These are phyloP conservation scores for Tothia fuscella DNA, from an alignment of 2,329 filamentous ascomycete genomes.

Conservation along the genomic window DNA sequence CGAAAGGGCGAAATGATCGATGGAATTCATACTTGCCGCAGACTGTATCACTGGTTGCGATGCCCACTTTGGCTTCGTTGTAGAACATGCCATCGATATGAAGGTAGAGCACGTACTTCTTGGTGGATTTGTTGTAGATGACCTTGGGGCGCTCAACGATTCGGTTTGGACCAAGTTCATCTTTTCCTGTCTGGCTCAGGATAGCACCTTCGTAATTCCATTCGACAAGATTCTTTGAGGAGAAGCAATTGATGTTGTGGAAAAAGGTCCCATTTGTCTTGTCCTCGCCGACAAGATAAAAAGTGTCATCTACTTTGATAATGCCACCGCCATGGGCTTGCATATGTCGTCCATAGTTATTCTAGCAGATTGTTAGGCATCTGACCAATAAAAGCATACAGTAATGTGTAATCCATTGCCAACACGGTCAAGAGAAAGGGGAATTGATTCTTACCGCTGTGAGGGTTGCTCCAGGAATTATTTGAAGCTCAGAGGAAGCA, in stretches of 20 bases:
- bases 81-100: constrained; percentile 54
- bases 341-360: constrained; percentile 41
- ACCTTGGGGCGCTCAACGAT: constrained; percentile 58
- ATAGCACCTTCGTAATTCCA: constrained; percentile 52
- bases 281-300: constrained; percentile 60
- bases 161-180: constrained; percentile 48
- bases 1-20: constrained; percentile 35
- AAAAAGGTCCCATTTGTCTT: constrained; percentile 52
- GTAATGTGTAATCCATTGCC: no score
- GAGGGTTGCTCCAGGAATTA: constrained; percentile 28
- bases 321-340: constrained; percentile 56
- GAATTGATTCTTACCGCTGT: constrained; percentile 19
- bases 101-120: constrained; percentile 55
- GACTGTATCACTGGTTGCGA: constrained; percentile 46
- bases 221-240: constrained; percentile 47
- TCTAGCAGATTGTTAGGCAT: constrained; percentile 14
- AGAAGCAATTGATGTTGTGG: constrained; percentile 58
- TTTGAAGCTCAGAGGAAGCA: no score
- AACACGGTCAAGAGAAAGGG: no score
- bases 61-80: constrained; percentile 50
- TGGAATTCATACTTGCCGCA: constrained; percentile 48
- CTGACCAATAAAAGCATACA: no score
- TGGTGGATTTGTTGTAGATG: constrained; percentile 51
- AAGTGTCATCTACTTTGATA: constrained; percentile 45
- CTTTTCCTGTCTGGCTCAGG: constrained; percentile 42